These are phyloP conservation scores for Pogostemon cablin DNA, from an alignment of 257 asterid genomes.

Conservation along the genomic window DNA sequence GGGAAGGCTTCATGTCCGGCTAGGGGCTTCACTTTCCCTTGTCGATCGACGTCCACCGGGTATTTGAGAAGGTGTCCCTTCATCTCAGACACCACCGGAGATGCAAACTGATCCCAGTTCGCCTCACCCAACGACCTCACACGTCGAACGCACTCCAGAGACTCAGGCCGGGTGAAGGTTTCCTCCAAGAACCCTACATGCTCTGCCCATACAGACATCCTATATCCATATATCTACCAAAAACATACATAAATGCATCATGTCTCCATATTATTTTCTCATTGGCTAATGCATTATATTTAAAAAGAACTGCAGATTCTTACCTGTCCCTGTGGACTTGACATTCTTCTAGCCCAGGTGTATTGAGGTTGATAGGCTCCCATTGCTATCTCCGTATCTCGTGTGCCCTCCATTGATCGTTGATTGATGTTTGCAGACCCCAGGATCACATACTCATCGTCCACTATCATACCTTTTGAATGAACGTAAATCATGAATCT, in stretches of 20 bases:
- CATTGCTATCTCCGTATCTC: conserved; percentile 99
- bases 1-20: conserved; percentile 80
- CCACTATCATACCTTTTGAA: conserved; percentile 97
- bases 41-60: conserved; percentile 84
- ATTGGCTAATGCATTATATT: neutral
- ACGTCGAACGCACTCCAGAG: conserved; percentile 82
- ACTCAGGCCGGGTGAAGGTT: conserved; percentile 76
- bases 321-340: conserved; percentile 91
- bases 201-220: conserved; percentile 99
- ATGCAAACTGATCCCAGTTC: conserved; percentile 81
- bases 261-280: neutral
- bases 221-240: conserved; percentile 76
- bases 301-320: conserved; percentile 7
- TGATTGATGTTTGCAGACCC: conserved; percentile 98
- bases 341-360: conserved; percentile 76
- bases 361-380: conserved; percentile 94
- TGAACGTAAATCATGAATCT: conserved; percentile 99
- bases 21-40: conserved; percentile 77
- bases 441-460: conserved; percentile 80
- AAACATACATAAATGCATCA: conserved; percentile 15
- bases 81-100: conserved; percentile 75
- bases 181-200: conserved; percentile 88
- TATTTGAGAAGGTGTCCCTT: conserved; percentile 86
- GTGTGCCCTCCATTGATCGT: conserved; percentile 88
- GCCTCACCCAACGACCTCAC: conserved; percentile 78